phyloP scores from a whole-genome alignment of 805 yeast genomes.

The Danielozyma ontarioensis region DNA sequence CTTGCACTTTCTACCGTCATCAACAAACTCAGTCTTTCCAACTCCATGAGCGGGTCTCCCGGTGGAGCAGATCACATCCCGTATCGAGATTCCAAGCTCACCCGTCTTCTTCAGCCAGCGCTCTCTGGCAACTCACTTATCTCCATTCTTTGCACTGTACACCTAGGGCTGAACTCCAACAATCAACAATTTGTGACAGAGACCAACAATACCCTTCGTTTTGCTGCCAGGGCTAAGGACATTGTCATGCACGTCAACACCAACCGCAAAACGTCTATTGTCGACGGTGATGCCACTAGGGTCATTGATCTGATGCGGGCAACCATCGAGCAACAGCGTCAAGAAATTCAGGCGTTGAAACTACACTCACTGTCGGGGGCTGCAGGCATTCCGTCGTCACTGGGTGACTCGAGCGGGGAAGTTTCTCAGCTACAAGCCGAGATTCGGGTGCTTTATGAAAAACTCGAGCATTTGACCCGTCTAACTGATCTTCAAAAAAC shows the following conservation, averaged over 20 bases:
- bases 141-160: conserved; percentile 82
- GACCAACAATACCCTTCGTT: conserved; percentile 80
- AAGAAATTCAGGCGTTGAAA: conserved; percentile 43
- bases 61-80: conserved; percentile 64
- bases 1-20: conserved; percentile 91
- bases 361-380: conserved; percentile 1
- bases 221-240: conserved; percentile 91
- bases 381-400: not conserved
- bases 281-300: conserved; percentile 38
- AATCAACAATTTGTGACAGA: conserved; percentile 57
- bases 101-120: conserved; percentile 88
- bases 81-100: conserved; percentile 87
- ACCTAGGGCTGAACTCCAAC: conserved; percentile 40
- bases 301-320: conserved; percentile 51
- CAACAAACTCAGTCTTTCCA: conserved; percentile 54
- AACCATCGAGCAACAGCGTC: conserved; percentile 58
- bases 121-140: conserved; percentile 82
- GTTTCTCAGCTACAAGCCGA: conserved; percentile 47
- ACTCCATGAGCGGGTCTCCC: conserved; percentile 19
- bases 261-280: conserved; percentile 32
- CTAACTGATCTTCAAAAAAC: conserved; percentile 56
- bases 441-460: conserved; percentile 57
- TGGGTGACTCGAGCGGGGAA: conserved; percentile 7
- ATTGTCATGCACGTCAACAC: conserved; percentile 64
- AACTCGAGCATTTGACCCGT: conserved; percentile 64